A percentile compares a stretch with the other conserved stretches of the same genome.
Evolutionary conservation across 805 yeast genomes (phyloP).

Genomic region (Hanseniaspora hatyaiensis): DNA sequence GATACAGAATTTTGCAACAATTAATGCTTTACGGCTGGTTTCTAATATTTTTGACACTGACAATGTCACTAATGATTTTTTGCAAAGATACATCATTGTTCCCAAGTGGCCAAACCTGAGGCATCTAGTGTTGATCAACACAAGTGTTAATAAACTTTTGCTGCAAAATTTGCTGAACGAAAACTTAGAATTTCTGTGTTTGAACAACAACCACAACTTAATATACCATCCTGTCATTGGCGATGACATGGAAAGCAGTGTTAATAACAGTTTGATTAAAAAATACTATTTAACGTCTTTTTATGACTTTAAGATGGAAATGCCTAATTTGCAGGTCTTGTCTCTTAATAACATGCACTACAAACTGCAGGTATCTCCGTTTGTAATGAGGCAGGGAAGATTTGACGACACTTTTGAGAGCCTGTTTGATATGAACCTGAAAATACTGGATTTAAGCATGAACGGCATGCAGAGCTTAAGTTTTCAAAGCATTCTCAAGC

Average conservation of each 20-base stretch:
- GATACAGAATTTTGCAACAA: neutral
- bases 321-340: slow-evolving; percentile 2
- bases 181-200: neutral
- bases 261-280: neutral
- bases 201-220: slow-evolving; percentile 9
- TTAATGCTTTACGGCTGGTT: neutral
- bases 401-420: neutral
- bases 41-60: slow-evolving; percentile 1
- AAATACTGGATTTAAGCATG: slow-evolving; percentile 7
- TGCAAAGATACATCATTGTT: slow-evolving; percentile 4
- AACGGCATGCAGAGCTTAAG: neutral
- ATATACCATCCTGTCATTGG: neutral
- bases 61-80: neutral
- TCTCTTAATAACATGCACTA: slow-evolving; percentile 9
- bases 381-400: neutral
- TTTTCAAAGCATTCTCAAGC: neutral
- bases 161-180: neutral
- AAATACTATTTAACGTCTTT: neutral
- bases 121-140: slow-evolving; percentile 3
- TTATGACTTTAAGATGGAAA: neutral
- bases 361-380: neutral
- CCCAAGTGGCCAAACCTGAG: slow-evolving; percentile 10
- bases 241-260: neutral
- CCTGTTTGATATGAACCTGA: neutral
- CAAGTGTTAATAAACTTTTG: slow-evolving; percentile 9